These are phyloP conservation scores for Picochlorum sp. DNA, from an alignment of 139 green algal genomes.

Conservation along the genomic window DNA sequence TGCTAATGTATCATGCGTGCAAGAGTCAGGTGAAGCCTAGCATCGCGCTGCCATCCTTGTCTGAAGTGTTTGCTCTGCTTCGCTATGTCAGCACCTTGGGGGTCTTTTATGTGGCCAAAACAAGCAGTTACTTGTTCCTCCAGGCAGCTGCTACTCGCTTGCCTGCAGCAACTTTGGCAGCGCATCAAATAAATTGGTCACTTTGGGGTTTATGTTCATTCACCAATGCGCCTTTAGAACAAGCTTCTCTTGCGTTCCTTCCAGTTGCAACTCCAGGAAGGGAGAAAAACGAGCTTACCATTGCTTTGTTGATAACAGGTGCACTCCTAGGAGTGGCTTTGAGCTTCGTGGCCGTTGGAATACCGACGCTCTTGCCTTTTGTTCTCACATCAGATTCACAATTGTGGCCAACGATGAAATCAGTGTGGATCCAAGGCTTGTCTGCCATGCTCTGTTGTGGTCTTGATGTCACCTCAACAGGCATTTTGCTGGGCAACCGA, in stretches of 20 bases:
- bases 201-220: constrained; percentile 49
- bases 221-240: constrained; percentile 48
- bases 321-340: constrained; percentile 21
- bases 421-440: constrained; percentile 21
- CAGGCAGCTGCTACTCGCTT: constrained; percentile 48
- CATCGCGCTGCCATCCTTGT: constrained; percentile 6
- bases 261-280: constrained; percentile 9
- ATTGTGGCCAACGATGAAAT: constrained; percentile 47
- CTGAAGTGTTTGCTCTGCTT: constrained; percentile 14
- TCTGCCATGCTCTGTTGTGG: constrained; percentile 47
- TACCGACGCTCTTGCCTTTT: constrained; percentile 28
- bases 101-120: constrained; percentile 62
- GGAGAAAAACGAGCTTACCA: constrained; percentile 13
- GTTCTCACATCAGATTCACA: constrained; percentile 38
- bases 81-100: constrained; percentile 43
- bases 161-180: constrained; percentile 40
- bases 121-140: constrained; percentile 50
- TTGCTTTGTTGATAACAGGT: constrained; percentile 27
- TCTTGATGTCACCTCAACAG: constrained; percentile 47
- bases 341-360: constrained; percentile 12
- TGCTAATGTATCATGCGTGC: constrained; percentile 18
- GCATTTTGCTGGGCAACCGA: constrained; percentile 39
- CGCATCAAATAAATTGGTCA: constrained; percentile 51
- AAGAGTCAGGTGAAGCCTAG: constrained; percentile 1
- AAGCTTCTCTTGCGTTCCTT: constrained; percentile 52